Evolutionary conservation across 2,329 filamentous ascomycete species (phyloP).

Genomic region (Pseudogymnoascus sp.): DNA sequence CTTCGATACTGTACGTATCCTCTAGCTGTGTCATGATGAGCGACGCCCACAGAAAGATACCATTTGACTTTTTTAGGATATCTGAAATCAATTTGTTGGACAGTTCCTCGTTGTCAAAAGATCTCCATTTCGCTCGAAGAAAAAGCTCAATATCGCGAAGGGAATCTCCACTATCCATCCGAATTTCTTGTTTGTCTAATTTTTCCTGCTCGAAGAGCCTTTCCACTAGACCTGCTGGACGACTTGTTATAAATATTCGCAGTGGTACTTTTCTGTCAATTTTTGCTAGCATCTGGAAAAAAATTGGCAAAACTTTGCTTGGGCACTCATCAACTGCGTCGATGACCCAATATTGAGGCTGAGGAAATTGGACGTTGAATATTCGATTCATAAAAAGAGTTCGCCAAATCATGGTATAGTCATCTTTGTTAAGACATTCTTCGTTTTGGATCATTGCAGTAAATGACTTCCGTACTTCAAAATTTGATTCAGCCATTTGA

Average conservation of each 20-base stretch:
- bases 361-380: slow-evolving; percentile 14
- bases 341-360: slow-evolving; percentile 26
- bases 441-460: slow-evolving; percentile 17
- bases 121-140: no score
- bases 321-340: slow-evolving; percentile 30
- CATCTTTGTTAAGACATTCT: slow-evolving; percentile 15
- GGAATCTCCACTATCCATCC: no score
- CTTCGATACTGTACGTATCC: slow-evolving; percentile 19
- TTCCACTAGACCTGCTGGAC: background rate
- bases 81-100: slow-evolving; percentile 13
- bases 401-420: slow-evolving; percentile 23
- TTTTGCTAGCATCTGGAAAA: slow-evolving; percentile 15
- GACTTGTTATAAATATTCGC: slow-evolving; percentile 19
- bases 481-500: slow-evolving; percentile 26
- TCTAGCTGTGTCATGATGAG: slow-evolving; percentile 27
- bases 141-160: no score
- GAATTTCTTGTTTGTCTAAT: no score
- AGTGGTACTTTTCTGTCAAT: slow-evolving; percentile 12
- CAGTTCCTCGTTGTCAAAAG: slow-evolving; percentile 6
- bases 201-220: no score
- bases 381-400: slow-evolving; percentile 23
- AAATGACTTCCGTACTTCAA: slow-evolving; percentile 14
- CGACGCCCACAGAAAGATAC: slow-evolving; percentile 28
- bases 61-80: slow-evolving; percentile 24
- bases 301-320: slow-evolving; percentile 8